A percentile compares a stretch with the other conserved stretches of the same genome.
Conservation (phyloP, 2,329 filamentous ascomycete species). For the Ophioceras dolichostomum region DNA sequence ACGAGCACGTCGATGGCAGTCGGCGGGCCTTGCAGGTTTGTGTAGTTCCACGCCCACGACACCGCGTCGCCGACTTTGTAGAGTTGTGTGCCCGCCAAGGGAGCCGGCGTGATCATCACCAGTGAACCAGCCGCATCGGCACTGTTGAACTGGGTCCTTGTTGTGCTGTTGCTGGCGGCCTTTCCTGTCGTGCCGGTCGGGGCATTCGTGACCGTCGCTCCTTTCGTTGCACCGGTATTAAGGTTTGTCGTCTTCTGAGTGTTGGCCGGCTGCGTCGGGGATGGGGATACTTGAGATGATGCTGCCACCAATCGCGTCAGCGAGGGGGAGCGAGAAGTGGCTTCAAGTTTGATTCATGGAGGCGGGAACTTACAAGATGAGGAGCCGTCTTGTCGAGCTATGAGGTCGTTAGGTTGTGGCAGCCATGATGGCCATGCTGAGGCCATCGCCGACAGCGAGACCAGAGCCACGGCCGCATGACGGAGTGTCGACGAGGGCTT, state of each 20-base stretch:
- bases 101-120: conserved; percentile 38
- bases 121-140: conserved; percentile 37
- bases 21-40: conserved; percentile 42
- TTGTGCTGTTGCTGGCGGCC: conserved; percentile 11
- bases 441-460: conserved; percentile 38
- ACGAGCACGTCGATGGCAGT: conserved; percentile 48
- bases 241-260: conserved; percentile 19
- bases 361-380: too few relatives aligned
- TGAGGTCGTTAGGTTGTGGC: conserved; percentile 36
- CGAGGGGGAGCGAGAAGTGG: too few relatives aligned
- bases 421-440: conserved; percentile 40
- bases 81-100: conserved; percentile 30
- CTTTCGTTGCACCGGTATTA: conserved; percentile 23
- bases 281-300: neutral
- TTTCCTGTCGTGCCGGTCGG: conserved; percentile 7
- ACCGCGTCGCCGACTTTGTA: conserved; percentile 49
- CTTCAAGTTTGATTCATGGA: too few relatives aligned
- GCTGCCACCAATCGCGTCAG: neutral
- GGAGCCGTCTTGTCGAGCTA: conserved; percentile 38
- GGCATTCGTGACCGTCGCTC: conserved; percentile 13
- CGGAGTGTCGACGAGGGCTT: too few relatives aligned
- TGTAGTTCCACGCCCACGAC: conserved; percentile 56
- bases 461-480: conserved; percentile 35
- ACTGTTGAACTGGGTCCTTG: conserved; percentile 29
- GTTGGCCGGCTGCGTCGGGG: neutral